Evolutionary conservation across 352 stramenopile genomes (phyloP), one percentile per base, ranked within the genome.

Genomic region (Elongisporangium senticosum): DNA sequence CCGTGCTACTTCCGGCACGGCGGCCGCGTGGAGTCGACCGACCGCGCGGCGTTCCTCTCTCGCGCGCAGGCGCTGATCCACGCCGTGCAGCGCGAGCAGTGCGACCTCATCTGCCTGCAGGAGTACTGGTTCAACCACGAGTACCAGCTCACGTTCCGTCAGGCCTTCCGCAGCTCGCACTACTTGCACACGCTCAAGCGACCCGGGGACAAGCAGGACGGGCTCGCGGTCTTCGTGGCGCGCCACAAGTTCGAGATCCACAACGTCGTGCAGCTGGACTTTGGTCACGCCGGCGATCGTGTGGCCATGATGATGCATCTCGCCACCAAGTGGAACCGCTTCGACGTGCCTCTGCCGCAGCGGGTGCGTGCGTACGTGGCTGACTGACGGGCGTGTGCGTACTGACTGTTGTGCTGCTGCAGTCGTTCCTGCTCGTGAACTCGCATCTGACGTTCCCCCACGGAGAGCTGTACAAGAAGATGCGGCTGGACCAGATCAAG

Each of bases 1-100:
- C 85, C 85, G 55, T 95, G 85, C 73, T 95, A 95, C 74, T 95
- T 95, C 61, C 83, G 83, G 11, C 83, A 93, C 65, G 85, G 83
- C 49, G 85, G 85, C 2, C 70, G 74, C 1, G 51, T 95, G 10
- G 85, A 95, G 64, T 89, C 77, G 59, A 72, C 76, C 22, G 71
- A 93, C 59, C 61, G 65, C 49, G 55, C 55, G 37, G 72, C 82
- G 11, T 95, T 82, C 71, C 79, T 93, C 21, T 53, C 81, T 20
- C 83, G 85, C 50, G 77, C 84, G 20, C 69, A 91, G 62, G 81
- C 83, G 40, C 61, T 88, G 15, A 90, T 95, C 58, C 61, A 72
- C 54, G 66, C 79, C 20, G 81, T 95, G 61, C 83, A 92, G 59
- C 74, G 75, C 61, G 79, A 93, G 65, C 67, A 74, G 19, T 86